Percentiles rank a stretch among this genome's conserved stretches.
Conservation (phyloP, 805 yeast genomes). For the Tetrapisispora namnaoensis region DNA sequence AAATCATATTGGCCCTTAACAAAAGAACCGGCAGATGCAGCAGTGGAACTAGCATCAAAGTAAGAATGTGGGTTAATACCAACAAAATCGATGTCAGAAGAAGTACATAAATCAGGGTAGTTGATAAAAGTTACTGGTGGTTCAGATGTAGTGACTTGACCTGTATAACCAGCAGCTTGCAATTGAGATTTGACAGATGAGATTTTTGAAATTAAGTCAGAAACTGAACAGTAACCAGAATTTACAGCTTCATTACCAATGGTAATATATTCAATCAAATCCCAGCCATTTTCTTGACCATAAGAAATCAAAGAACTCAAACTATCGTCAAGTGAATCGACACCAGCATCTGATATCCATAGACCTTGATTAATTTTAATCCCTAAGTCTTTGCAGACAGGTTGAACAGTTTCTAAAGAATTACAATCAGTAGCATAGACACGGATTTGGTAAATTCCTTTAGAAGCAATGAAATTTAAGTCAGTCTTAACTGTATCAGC, state of each 20-base stretch:
- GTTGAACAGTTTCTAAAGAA: constrained; percentile 53
- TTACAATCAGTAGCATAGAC: constrained; percentile 84
- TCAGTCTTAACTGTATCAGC: constrained; percentile 46
- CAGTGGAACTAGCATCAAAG: constrained; percentile 54
- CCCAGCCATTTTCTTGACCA: constrained; percentile 54
- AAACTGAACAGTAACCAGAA: constrained; percentile 48
- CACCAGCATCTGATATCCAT: constrained; percentile 63
- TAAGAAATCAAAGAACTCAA: constrained; percentile 44
- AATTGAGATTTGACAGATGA: constrained; percentile 50
- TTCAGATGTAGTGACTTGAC: constrained; percentile 74
- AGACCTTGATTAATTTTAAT: constrained; percentile 76
- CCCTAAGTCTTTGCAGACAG: constrained; percentile 50
- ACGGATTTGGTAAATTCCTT: constrained; percentile 60
- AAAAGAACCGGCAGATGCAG: constrained; percentile 63
- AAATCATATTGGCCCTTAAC: constrained; percentile 51
- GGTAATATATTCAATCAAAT: constrained; percentile 62
- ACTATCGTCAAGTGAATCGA: constrained; percentile 54
- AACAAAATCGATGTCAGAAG: constrained; percentile 65
- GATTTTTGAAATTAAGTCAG: constrained; percentile 57
- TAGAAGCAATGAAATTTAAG: constrained; percentile 43
- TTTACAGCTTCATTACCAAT: constrained; percentile 84
- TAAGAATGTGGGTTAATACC: constrained; percentile 85
- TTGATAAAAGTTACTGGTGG: constrained; percentile 68
- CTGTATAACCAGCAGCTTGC: constrained; percentile 62
- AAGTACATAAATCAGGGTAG: constrained; percentile 59